phyloP scores from a whole-genome alignment of 2,329 filamentous ascomycete species.

The Arthroderma sp. region DNA sequence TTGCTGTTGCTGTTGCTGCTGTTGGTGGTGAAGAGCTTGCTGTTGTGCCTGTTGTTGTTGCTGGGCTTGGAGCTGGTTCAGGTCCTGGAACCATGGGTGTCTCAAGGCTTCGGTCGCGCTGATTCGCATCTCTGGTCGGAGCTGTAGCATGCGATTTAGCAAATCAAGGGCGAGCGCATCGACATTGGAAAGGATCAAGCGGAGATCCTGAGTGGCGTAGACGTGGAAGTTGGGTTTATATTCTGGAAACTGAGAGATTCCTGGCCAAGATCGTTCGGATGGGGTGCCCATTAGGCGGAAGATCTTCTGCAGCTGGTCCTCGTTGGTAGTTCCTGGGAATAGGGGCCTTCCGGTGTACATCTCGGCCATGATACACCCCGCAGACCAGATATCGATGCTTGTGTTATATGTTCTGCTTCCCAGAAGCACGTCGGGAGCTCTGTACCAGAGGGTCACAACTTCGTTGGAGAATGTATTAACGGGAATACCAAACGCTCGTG shows the following conservation, averaged over 20 bases:
- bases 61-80: constrained; percentile 40
- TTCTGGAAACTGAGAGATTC: constrained; percentile 89
- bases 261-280: constrained; percentile 88
- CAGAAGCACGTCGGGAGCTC: constrained; percentile 86
- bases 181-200: constrained; percentile 77
- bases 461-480: constrained; percentile 98
- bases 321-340: constrained; percentile 95
- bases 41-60: constrained; percentile 29
- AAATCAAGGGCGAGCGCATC: constrained; percentile 78
- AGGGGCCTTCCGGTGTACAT: constrained; percentile 95
- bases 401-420: constrained; percentile 96
- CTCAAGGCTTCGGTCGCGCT: constrained; percentile 74
- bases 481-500: constrained; percentile 87
- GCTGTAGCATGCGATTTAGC: constrained; percentile 78
- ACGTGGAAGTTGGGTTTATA: constrained; percentile 94
- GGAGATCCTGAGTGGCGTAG: constrained; percentile 82
- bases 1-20: constrained; percentile 22
- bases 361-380: constrained; percentile 98
- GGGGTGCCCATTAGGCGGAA: constrained; percentile 98
- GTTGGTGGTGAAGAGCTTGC: constrained; percentile 18
- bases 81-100: constrained; percentile 80
- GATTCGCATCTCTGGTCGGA: constrained; percentile 81
- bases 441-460: constrained; percentile 95
- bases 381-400: constrained; percentile 99
- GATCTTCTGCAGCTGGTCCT: constrained; percentile 93